Percentiles rank a stretch among this genome's conserved stretches.
phyloP scores from a whole-genome alignment of 371 early-diverging fungal species.

The Entomophthora muscae region DNA sequence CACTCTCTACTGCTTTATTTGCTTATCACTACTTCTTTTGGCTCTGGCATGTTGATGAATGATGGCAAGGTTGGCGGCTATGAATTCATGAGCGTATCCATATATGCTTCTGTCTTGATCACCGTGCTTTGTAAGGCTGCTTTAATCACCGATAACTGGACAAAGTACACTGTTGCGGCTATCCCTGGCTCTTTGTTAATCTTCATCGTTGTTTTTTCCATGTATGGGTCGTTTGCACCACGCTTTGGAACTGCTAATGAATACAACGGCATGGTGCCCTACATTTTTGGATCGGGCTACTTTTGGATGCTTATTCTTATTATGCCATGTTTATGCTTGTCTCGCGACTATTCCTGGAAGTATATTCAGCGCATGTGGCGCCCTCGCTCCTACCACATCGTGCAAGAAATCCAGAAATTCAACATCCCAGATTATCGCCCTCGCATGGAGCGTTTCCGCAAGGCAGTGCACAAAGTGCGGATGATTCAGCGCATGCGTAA shows the following conservation, averaged over 20 bases:
- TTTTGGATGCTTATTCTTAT: constrained; percentile 80
- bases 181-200: constrained; percentile 69
- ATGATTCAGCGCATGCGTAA: constrained; percentile 81
- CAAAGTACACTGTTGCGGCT: constrained; percentile 63
- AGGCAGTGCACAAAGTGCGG: constrained; percentile 92
- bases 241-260: constrained; percentile 53
- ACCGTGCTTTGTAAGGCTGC: constrained; percentile 72
- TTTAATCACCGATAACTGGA: constrained; percentile 68
- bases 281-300: constrained; percentile 49
- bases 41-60: constrained; percentile 33
- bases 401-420: constrained; percentile 95
- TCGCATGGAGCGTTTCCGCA: constrained; percentile 89
- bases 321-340: constrained; percentile 59
- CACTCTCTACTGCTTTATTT: constrained; percentile 52
- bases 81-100: constrained; percentile 58
- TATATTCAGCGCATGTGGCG: constrained; percentile 66
- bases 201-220: constrained; percentile 73
- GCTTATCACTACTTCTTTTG: constrained; percentile 21
- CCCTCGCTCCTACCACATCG: constrained; percentile 73
- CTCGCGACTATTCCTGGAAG: constrained; percentile 84
- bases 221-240: constrained; percentile 72
- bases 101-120: constrained; percentile 60
- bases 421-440: constrained; percentile 96
- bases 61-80: constrained; percentile 52
- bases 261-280: constrained; percentile 57